phyloP scores from a whole-genome alignment of 371 early-diverging fungal species.

The Mucor indicus region DNA sequence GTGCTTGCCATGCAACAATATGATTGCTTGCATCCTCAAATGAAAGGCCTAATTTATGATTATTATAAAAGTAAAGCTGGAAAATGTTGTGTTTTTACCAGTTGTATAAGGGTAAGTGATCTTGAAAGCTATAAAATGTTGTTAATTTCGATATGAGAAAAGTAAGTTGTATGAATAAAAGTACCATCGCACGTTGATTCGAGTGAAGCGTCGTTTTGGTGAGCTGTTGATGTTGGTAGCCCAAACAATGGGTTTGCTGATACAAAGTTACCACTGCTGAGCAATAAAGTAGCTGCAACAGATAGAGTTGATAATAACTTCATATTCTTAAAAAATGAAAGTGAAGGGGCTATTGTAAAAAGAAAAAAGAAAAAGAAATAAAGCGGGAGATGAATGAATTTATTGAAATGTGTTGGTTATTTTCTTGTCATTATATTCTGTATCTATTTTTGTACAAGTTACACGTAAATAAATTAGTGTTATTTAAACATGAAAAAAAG shows the following conservation, averaged over 20 bases:
- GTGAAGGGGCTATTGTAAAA: background rate
- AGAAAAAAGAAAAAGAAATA: slow-evolving; percentile 2
- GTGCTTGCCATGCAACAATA: slow-evolving; percentile 37
- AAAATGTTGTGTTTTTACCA: slow-evolving; percentile 8
- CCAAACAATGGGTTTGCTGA: slow-evolving; percentile 40
- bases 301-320: slow-evolving; percentile 36
- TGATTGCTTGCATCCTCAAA: slow-evolving; percentile 36
- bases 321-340: slow-evolving; percentile 21
- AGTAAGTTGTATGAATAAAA: background rate
- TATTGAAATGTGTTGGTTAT: background rate
- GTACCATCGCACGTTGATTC: slow-evolving; percentile 16
- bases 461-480: slow-evolving; percentile 20
- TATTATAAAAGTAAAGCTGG: too few relatives aligned
- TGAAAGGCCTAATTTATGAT: slow-evolving; percentile 18
- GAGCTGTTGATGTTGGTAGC: slow-evolving; percentile 11
- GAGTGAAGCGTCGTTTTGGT: slow-evolving; percentile 24
- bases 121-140: slow-evolving; percentile 25
- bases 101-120: slow-evolving; percentile 30
- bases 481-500: too few relatives aligned
- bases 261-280: slow-evolving; percentile 38
- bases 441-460: slow-evolving; percentile 22
- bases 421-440: slow-evolving; percentile 7
- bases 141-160: too few relatives aligned
- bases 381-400: slow-evolving; percentile 3
- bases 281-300: slow-evolving; percentile 28